Evolutionary conservation across 2,329 filamentous ascomycete genomes (phyloP), one percentile per base, ranked within the genome.

Genomic region (Zymoseptoria brevis): DNA sequence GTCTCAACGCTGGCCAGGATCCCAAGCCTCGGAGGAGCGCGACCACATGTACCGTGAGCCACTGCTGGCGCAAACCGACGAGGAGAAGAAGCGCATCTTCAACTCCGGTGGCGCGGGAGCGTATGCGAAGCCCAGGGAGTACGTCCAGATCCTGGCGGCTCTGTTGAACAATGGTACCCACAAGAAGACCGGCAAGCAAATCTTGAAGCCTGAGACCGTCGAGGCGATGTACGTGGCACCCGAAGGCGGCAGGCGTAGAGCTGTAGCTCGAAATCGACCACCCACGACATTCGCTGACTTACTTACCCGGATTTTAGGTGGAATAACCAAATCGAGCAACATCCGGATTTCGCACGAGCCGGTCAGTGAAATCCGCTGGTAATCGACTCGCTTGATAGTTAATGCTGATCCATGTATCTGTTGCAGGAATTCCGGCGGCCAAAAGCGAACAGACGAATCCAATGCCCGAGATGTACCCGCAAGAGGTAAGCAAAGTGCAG

Each of bases 131-230:
- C 83, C 84, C 0, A 76, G 77, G 8, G 84, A 88, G 52, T 88
- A 86, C 65, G 76, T 77, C 58, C 79, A 83, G 82, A 78, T 88
- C 21, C 77, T 89, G 2, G 78, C 83, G 0, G 77, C 80, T 0
- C 73, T 90, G 1, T 73, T 89, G 24, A 89, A 89, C 68, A 75
- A 86, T 61, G 87, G 87, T 52, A 81, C 75, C 0, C 84, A 80
- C 35, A 82, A 86, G 0, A 76, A 66, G 0, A 88, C 83, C 0
- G 79, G 80, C 1, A 69, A 71, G 0, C 75, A 76, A 55, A 79
- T 89, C 30, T 75, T 89, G 6, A 74, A 76, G 19, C 75, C 78
- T 16, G 74, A 78, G 29, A 87, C 84, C 0, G 80, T 89, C 0
- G 77, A 85, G 11, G 72, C 56, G 19, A 86, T 89, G 82, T 88